Percentiles rank a stretch among this genome's conserved stretches.
Evolutionary conservation across 1,284 basidiomycete genomes (phyloP).

Genomic region (Malassezia caprae): DNA sequence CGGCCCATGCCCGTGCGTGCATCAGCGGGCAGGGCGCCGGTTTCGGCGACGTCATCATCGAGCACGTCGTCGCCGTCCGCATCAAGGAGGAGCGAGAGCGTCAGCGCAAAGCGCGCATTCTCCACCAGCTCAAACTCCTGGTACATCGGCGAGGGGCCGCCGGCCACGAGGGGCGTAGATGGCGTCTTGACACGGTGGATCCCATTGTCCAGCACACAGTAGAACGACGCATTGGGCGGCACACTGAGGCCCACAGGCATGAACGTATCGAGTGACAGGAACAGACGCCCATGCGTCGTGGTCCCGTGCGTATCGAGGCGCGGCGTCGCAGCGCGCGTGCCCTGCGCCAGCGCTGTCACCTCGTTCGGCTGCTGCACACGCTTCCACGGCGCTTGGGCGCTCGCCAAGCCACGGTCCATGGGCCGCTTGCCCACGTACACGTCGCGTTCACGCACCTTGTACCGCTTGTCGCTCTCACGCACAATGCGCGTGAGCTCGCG

Average conservation of each 20-base stretch:
- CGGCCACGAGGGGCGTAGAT: constrained; percentile 59
- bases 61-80: constrained; percentile 25
- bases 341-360: constrained; percentile 54
- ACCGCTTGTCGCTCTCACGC: constrained; percentile 51
- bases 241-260: constrained; percentile 34
- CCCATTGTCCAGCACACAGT: constrained; percentile 89
- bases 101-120: constrained; percentile 44
- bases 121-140: constrained; percentile 71
- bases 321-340: neutral
- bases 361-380: constrained; percentile 77
- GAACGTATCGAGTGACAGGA: constrained; percentile 58
- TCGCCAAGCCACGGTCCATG: constrained; percentile 53
- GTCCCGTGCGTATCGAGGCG: neutral
- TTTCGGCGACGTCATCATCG: constrained; percentile 15
- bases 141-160: constrained; percentile 58
- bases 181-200: constrained; percentile 93
- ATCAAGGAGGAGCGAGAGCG: constrained; percentile 41
- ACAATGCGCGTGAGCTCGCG: constrained; percentile 14
- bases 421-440: constrained; percentile 57
- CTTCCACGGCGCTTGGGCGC: constrained; percentile 80
- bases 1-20: constrained; percentile 25
- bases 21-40: constrained; percentile 24
- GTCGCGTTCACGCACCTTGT: constrained; percentile 48
- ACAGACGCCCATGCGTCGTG: constrained; percentile 78
- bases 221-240: constrained; percentile 54